Evolutionary conservation across 768 basidiomycete genomes (phyloP).

Genomic region (Pisolithus sp.): DNA sequence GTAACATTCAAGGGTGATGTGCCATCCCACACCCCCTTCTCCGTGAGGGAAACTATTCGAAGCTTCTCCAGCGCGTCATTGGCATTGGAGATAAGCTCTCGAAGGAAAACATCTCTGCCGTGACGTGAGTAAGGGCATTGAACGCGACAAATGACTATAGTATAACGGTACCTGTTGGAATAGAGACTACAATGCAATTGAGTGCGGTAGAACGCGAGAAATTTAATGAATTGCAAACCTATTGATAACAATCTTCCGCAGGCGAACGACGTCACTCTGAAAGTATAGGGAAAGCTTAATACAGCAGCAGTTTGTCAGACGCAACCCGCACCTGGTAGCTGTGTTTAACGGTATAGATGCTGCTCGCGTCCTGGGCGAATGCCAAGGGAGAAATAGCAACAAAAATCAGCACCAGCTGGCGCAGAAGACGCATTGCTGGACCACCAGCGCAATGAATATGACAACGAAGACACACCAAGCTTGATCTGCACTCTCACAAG

Average conservation of each 20-base stretch:
- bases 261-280: slow-evolving; percentile 88
- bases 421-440: slow-evolving; percentile 52
- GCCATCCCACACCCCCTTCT: slow-evolving; percentile 65
- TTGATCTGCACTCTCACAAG: neutral
- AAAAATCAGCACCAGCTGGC: slow-evolving; percentile 43
- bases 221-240: slow-evolving; percentile 39
- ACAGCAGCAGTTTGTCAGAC: neutral
- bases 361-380: slow-evolving; percentile 42
- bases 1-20: slow-evolving; percentile 81
- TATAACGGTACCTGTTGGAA: slow-evolving; percentile 57
- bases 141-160: neutral
- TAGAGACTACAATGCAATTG: slow-evolving; percentile 51
- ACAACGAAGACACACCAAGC: neutral
- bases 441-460: neutral
- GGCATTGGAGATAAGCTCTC: slow-evolving; percentile 89
- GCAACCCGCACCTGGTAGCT: slow-evolving; percentile 56
- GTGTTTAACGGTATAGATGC: slow-evolving; percentile 48
- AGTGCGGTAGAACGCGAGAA: slow-evolving; percentile 1
- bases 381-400: slow-evolving; percentile 38
- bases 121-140: neutral
- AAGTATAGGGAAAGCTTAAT: slow-evolving; percentile 1
- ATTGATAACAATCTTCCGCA: slow-evolving; percentile 91
- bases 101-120: slow-evolving; percentile 72
- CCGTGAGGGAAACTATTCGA: slow-evolving; percentile 75
- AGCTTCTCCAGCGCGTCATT: slow-evolving; percentile 97